phyloP scores from a whole-genome alignment of 805 yeast species.

The Hanseniaspora lindneri region DNA sequence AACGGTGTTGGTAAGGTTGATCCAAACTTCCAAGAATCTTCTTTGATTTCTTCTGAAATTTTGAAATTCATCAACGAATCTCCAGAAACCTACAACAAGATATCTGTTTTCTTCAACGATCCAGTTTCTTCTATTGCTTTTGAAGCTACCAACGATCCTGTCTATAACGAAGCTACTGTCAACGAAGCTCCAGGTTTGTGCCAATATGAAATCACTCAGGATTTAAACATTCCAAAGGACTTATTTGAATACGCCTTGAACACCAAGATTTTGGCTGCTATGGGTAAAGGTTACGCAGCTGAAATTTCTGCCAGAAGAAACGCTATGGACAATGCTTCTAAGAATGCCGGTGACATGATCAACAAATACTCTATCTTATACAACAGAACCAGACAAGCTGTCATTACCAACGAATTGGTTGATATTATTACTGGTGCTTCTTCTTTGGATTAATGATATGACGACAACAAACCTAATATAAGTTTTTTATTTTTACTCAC shows the following conservation, averaged over 20 bases:
- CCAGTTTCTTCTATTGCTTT: constrained; percentile 81
- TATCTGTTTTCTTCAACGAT: constrained; percentile 77
- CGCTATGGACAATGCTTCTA: constrained; percentile 99
- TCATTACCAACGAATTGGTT: constrained; percentile 97
- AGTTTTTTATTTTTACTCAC: background rate
- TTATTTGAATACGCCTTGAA: constrained; percentile 81
- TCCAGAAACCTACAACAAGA: constrained; percentile 44
- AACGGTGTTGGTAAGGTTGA: constrained; percentile 93
- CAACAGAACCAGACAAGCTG: constrained; percentile 99
- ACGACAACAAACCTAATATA: constrained; percentile 1
- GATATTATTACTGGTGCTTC: constrained; percentile 99
- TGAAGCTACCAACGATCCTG: constrained; percentile 63
- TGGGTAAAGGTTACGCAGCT: constrained; percentile 97
- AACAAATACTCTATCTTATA: constrained; percentile 89
- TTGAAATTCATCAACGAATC: constrained; percentile 32
- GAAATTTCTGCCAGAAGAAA: constrained; percentile 98
- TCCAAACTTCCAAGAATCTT: constrained; percentile 83
- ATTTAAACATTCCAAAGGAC: constrained; percentile 54
- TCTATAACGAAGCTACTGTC: constrained; percentile 58
- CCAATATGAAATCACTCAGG: constrained; percentile 68
- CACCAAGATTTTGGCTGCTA: constrained; percentile 76
- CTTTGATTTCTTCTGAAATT: constrained; percentile 79
- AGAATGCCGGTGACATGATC: constrained; percentile 99
- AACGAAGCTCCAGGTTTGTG: constrained; percentile 76
- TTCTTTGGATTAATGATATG: constrained; percentile 61